Evolutionary conservation across 305 asterid genomes (phyloP).

Genomic region (Fraxinus platypoda): DNA sequence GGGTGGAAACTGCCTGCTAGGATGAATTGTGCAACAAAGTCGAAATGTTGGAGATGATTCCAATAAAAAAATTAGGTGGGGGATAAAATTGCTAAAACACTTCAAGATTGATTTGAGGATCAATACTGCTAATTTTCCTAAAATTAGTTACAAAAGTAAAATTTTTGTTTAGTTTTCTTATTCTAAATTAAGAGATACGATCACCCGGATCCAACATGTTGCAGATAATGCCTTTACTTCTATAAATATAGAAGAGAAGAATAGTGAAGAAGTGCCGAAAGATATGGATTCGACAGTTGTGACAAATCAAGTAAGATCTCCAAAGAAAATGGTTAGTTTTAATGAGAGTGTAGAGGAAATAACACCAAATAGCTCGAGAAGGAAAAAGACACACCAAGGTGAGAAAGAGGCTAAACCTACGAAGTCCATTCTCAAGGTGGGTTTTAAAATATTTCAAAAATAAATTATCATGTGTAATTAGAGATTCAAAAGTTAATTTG

Average conservation of each 20-base stretch:
- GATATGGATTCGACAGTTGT: not conserved
- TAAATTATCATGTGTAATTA: not conserved
- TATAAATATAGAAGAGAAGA: not conserved
- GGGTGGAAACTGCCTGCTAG: too few species aligned
- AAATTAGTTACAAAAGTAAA: too few species aligned
- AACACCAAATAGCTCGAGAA: not conserved
- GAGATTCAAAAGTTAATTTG: too few species aligned
- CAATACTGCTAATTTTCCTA: too few species aligned
- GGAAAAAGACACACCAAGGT: constrained; percentile 4
- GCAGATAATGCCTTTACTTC: not conserved
- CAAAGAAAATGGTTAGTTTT: constrained; percentile 35
- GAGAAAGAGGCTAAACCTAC: constrained; percentile 15
- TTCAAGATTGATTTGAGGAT: too few species aligned
- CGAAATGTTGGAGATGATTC: too few species aligned
- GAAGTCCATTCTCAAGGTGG: constrained; percentile 31
- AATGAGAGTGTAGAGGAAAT: constrained; percentile 30
- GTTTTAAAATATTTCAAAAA: constrained; percentile 5
- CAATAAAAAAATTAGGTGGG: too few species aligned
- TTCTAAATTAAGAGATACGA: not conserved
- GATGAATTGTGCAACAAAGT: too few species aligned
- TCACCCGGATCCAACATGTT: not conserved
- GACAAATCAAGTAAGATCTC: constrained; percentile 16
- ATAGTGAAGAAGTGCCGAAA: constrained; percentile 1
- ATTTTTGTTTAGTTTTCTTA: not conserved
- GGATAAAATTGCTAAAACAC: too few species aligned